A percentile compares a stretch with the other conserved stretches of the same genome.
Conservation (phyloP, 192 early-diverging fungal species). For the Kickxella alabastrina region DNA sequence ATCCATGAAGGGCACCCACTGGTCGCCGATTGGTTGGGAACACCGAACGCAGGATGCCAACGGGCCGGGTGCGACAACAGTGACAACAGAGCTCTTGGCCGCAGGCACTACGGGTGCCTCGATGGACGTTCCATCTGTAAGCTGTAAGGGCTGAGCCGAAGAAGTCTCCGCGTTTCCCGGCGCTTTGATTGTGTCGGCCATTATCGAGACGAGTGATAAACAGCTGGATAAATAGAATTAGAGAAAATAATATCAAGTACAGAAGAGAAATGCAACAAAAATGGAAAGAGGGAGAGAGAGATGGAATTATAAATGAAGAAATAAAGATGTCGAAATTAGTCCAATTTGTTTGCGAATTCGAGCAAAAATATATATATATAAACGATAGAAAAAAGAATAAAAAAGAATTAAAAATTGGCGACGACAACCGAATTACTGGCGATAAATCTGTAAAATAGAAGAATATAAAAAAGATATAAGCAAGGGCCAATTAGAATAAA, state of each 20-base stretch:
- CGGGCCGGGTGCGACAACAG: constrained; percentile 19
- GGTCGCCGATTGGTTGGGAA: constrained; percentile 67
- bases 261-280: background rate
- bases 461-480: constrained; percentile 1
- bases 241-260: background rate
- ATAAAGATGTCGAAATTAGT: background rate
- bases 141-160: background rate
- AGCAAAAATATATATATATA: too few species aligned
- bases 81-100: constrained; percentile 11
- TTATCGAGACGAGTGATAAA: background rate
- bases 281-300: background rate
- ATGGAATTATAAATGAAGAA: background rate
- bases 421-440: too few species aligned
- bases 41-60: constrained; percentile 63
- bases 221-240: background rate
- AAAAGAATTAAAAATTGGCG: too few species aligned
- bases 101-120: constrained; percentile 7
- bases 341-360: too few species aligned
- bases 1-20: constrained; percentile 85
- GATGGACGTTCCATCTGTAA: too few species aligned
- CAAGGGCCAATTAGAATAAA: background rate
- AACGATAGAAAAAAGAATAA: background rate
- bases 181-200: background rate
- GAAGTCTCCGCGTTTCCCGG: background rate
- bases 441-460: background rate